phyloP scores from a whole-genome alignment of 2,329 filamentous ascomycete genomes.

The Colletotrichum sp. region DNA sequence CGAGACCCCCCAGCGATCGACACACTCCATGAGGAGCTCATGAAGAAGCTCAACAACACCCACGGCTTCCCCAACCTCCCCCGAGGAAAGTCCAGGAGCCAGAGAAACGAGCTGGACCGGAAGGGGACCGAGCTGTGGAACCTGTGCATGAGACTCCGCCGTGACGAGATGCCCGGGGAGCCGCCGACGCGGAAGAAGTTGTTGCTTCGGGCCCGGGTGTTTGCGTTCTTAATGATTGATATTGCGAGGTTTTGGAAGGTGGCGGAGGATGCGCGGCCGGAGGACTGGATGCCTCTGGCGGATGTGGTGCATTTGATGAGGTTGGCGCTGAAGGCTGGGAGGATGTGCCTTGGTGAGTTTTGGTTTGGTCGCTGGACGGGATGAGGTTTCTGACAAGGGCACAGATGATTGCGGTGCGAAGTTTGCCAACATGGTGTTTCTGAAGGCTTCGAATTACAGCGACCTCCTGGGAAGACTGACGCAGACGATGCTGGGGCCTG shows the following conservation, averaged over 20 bases:
- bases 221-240: slow-evolving; percentile 74
- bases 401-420: slow-evolving; percentile 59
- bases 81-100: background rate
- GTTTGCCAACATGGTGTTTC: slow-evolving; percentile 65
- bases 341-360: slow-evolving; percentile 63
- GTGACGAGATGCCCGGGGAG: slow-evolving; percentile 32
- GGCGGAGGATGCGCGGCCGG: slow-evolving; percentile 10
- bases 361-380: background rate
- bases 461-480: slow-evolving; percentile 36
- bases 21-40: slow-evolving; percentile 33
- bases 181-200: slow-evolving; percentile 31
- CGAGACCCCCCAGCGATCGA: slow-evolving; percentile 23
- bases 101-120: slow-evolving; percentile 52
- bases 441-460: slow-evolving; percentile 66
- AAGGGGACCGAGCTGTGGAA: slow-evolving; percentile 71
- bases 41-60: slow-evolving; percentile 16
- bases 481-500: slow-evolving; percentile 28
- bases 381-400: slow-evolving; percentile 9
- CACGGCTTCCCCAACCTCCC: background rate
- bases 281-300: slow-evolving; percentile 18
- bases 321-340: slow-evolving; percentile 70
- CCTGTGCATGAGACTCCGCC: slow-evolving; percentile 57
- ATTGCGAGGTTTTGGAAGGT: slow-evolving; percentile 46
- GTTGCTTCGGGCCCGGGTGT: slow-evolving; percentile 46
- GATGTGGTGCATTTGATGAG: slow-evolving; percentile 65